phyloP scores from a whole-genome alignment of 306 rosid species.

The Medicago ruthenica region DNA sequence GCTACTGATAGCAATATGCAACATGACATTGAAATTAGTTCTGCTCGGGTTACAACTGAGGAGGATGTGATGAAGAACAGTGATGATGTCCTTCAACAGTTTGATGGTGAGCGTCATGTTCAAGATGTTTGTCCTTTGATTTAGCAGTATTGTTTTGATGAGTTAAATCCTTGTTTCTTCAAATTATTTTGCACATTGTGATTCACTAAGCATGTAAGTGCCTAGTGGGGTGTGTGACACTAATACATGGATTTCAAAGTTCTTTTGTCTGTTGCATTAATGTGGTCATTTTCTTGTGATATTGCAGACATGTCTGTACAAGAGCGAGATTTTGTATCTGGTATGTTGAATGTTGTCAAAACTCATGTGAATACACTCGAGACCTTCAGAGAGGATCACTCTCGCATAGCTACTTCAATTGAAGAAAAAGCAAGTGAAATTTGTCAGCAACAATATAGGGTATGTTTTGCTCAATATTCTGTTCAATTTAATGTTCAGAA shows the following conservation, averaged over 20 bases:
- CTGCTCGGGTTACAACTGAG: constrained; percentile 65
- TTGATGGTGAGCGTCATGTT: constrained; percentile 61
- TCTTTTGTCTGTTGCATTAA: background rate
- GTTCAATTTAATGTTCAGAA: constrained; percentile 20
- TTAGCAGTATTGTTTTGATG: background rate
- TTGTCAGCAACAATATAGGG: constrained; percentile 67
- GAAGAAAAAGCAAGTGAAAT: constrained; percentile 64
- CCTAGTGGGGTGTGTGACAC: background rate
- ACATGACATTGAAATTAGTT: constrained; percentile 69
- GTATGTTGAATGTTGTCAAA: constrained; percentile 55
- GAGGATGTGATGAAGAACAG: constrained; percentile 65
- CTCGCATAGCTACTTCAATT: constrained; percentile 60
- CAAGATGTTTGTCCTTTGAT: constrained; percentile 8
- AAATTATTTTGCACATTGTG: background rate
- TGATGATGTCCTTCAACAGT: constrained; percentile 57
- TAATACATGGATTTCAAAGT: constrained; percentile 2
- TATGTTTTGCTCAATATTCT: constrained; percentile 43
- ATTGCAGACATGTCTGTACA: constrained; percentile 59
- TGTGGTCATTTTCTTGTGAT: constrained; percentile 22
- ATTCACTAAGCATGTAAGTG: constrained; percentile 9
- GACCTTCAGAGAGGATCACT: constrained; percentile 64
- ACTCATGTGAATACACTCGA: constrained; percentile 64
- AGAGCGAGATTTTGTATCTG: constrained; percentile 58
- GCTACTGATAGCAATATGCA: constrained; percentile 67
- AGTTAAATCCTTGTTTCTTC: background rate